phyloP scores from a whole-genome alignment of 2,329 filamentous ascomycete species.

The Arachnomyces sp. region DNA sequence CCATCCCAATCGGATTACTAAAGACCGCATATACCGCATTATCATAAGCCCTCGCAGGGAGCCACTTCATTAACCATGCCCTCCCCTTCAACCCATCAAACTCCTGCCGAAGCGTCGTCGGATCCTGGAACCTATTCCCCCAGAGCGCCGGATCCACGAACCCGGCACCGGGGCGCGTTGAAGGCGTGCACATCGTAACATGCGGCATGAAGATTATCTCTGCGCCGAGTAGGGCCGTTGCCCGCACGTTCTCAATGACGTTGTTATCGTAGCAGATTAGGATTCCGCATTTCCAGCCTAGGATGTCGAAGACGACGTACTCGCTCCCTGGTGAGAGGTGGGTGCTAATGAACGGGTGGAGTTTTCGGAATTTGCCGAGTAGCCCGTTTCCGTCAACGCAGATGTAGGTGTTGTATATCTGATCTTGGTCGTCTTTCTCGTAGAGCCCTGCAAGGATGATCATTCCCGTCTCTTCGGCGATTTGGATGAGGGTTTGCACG shows the following conservation, averaged over 20 bases:
- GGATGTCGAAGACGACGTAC: conserved; percentile 10
- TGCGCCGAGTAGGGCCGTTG: conserved; percentile 11
- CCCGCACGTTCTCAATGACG: conserved; percentile 10
- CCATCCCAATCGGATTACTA: conserved; percentile 10
- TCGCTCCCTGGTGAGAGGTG: conserved; percentile 10
- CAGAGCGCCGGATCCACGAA: conserved; percentile 9
- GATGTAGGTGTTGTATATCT: conserved; percentile 3
- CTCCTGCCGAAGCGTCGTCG: conserved; percentile 8
- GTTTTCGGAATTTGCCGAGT: conserved; percentile 7
- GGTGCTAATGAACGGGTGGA: conserved; percentile 11
- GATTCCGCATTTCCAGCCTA: conserved; percentile 10
- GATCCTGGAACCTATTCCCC: conserved; percentile 7
- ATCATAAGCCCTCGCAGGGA: conserved; percentile 13
- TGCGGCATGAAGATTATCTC: conserved; percentile 13
- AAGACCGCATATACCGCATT: conserved; percentile 12
- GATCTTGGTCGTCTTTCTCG: neutral
- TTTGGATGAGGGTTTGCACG: neutral
- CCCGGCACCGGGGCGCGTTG: conserved; percentile 9
- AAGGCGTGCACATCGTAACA: conserved; percentile 13
- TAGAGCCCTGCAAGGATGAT: conserved; percentile 1
- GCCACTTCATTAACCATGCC: conserved; percentile 13
- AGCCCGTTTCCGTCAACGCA: conserved; percentile 1
- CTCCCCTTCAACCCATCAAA: conserved; percentile 12
- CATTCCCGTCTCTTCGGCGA: neutral
- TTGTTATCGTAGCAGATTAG: conserved; percentile 13